Evolutionary conservation across 805 yeast species (phyloP), one percentile per base, ranked within the genome.

Genomic region (Candida vaughaniae): DNA sequence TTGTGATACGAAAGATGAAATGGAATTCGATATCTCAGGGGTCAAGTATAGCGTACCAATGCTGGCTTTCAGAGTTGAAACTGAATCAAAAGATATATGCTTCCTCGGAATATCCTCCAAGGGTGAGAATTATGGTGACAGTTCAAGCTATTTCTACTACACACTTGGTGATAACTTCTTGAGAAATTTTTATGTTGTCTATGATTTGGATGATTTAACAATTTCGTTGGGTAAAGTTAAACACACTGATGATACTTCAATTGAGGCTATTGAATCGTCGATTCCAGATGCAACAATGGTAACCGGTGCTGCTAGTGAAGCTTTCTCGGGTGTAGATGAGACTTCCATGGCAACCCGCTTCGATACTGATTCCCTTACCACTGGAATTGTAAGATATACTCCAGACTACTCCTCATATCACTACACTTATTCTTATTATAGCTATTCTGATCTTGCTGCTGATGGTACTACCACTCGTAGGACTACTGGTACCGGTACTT

Each of bases 121-220:
- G 10, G 46, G 48, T 38, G 46, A 61, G n/a, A 66, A 79, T 36
- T 8, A 12, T n/a, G 23, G 7, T n/a, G 12, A n/a, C 9, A 20
- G 9, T 20, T 7, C 9, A 7, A 10, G 23, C 10, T 6, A 20
- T 20, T n/a, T 17, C 23, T 44, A 45, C 38, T 49, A 60, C 16
- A 66, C 79, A 36, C 62, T 84, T 22, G 91, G 91, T 10, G 88
- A 81, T 51, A 70, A 73, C 30, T 73, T 83, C 50, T 58, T 84
- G 46, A 66, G 85, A 35, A 70, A 74, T 39, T 79, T 80, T 2
- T 82, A 80, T 55, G 66, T 78, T 16, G 85, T 80, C 11, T 80
- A 73, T 55, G 82, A 83, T 55, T 58, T 80, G 35, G 85, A 78
- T 23, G 71, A 71, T 49, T 58, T 58, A 31, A 67, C 74, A 48